Evolutionary conservation across 2,329 filamentous ascomycete species (phyloP), one percentile per base, ranked within the genome.

Genomic region (Cladosporium sphaerospermum): DNA sequence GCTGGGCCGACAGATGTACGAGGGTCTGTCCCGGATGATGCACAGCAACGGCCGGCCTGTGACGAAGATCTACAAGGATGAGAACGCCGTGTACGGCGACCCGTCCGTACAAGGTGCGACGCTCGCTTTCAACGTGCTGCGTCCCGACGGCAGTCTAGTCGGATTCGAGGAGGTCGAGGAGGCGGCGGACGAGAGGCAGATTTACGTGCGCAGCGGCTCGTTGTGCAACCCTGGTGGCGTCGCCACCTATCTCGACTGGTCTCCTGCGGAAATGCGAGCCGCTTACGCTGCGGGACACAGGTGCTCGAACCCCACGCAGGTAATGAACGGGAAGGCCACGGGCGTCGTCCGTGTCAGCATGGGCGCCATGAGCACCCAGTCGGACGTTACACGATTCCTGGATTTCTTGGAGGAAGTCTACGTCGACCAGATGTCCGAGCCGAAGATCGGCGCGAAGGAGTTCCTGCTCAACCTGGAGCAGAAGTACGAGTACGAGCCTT

Each of bases 351-450:
- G 83, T 16, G 78, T 77, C 5, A 83, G 79, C 54, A 69, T 85
- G 2, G 82, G 83, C 0, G 80, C 81, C 10, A 82, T 82, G 79
- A 83, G 77, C 56, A 83, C 78, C 2, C 64, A 73, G 16, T 65
- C 70, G 3, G 82, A 85, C 56, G 73, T 84, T 11, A 73, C 84
- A 36, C 75, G 71, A 5, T 87, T 97, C 49, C 58, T 93, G 9
- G 46, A 57, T 9, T 70, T 70, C 56, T 45, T 70, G 14, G 56
- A 65, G 31, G 62, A 65, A 8, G 59, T 59, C 1, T 70, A 69
- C 52, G 54, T 64, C n/a, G 54, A 64, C 37, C 45, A 43, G 14
- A 23, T 41, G 28, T 14, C 18, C 9, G 16, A n/a, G 14, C 36
- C 23, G 44, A 14, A 33, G 14, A 41, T 43, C 23, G 31, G 23